These are phyloP conservation scores for Acaromyces ingoldii DNA, from an alignment of 1,284 basidiomycete genomes.

Conservation along the genomic window DNA sequence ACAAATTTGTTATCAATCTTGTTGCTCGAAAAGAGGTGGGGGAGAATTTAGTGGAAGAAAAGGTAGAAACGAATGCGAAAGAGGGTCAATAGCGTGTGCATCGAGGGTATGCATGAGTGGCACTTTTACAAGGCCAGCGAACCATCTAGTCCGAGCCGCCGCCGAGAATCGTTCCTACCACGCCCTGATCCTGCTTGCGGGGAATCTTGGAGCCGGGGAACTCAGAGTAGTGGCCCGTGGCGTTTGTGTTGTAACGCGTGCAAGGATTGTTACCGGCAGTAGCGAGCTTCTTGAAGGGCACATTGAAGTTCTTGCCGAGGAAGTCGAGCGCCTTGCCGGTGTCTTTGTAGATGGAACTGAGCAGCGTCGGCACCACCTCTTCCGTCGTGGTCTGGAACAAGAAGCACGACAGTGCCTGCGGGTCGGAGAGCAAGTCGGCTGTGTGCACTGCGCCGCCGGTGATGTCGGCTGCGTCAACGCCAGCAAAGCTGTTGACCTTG, in stretches of 20 bases:
- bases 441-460: slow-evolving; percentile 21
- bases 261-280: slow-evolving; percentile 21
- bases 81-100: no score
- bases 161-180: no score
- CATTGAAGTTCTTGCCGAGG: slow-evolving; percentile 16
- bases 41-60: no score
- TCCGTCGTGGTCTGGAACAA: slow-evolving; percentile 24
- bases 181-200: no score
- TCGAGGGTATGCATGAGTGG: no score
- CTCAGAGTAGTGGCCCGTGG: slow-evolving; percentile 18
- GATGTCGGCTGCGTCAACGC: slow-evolving; percentile 23
- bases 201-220: slow-evolving; percentile 22
- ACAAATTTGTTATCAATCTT: no score
- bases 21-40: no score
- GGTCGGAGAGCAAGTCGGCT: slow-evolving; percentile 13
- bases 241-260: slow-evolving; percentile 12
- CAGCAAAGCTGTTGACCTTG: slow-evolving; percentile 28
- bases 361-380: slow-evolving; percentile 18
- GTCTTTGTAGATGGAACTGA: slow-evolving; percentile 23
- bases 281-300: slow-evolving; percentile 15
- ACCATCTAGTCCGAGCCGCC: no score
- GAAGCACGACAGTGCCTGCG: slow-evolving; percentile 19
- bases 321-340: slow-evolving; percentile 19
- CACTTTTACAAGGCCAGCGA: no score
- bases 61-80: no score